Base-by-base conservation (phyloP, 2,329 filamentous ascomycete genomes). In the Diaporthe vaccinii region DNA sequence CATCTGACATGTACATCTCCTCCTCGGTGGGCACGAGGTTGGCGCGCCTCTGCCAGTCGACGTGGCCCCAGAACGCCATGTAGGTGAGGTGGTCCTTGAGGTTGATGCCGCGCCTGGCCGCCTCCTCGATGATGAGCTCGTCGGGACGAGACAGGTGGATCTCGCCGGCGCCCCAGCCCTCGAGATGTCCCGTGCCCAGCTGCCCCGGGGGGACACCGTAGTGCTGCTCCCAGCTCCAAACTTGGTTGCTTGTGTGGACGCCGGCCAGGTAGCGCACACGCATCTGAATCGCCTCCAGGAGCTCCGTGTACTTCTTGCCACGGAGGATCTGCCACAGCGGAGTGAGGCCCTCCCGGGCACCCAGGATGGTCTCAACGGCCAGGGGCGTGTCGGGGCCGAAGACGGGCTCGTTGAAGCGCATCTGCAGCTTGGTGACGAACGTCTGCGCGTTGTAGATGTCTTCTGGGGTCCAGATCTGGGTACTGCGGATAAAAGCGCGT, bases 361-460 rank as follows among this genome's bases (percentile, higher is more conserved):
- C 91, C 57, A 94, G 82, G 74, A 94, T 85, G 39, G 93, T 83
- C 44, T 90, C 85, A 53, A 90, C 84, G 69, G 93, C 83, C 41
- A 85, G 85, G 58, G 86, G 85, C 3, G 85, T 84, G 67, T 87
- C 86, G 22, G 87, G 86, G 0, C 89, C 90, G 67, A 87, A 87
- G 34, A 90, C 81, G 0, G 93, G 93, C 77, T 94, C 89, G 74
- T 89, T 90, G 82, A 95, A 91, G 72, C 87, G 87, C 89, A 95
- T 91, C 79, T 91, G 88, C 22, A 97, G 88, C 84, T 96, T 96
- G 77, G 94, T 80, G 78, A 94, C 85, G 84, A 96, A 92, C 75
- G 92, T 82, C 59, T 91, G 89, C 3, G 90, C 87, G 69, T 90
- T 86, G 80, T 90, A 89, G 14, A 97, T 82, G 79, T 94, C 91